These are phyloP conservation scores for Blastomyces silverae DNA, from an alignment of 2,329 filamentous ascomycete species.

Conservation along the genomic window DNA sequence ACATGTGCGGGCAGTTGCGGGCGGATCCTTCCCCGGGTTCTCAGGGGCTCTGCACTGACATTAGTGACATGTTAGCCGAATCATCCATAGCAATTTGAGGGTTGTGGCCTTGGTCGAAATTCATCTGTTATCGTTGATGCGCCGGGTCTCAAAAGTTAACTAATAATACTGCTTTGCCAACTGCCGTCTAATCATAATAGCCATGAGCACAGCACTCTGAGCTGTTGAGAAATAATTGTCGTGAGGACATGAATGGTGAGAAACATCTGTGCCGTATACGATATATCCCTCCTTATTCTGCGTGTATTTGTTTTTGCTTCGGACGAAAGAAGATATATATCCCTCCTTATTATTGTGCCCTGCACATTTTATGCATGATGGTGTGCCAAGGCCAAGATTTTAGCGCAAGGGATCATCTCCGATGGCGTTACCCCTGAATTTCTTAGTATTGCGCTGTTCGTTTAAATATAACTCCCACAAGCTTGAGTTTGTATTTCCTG, in stretches of 20 bases:
- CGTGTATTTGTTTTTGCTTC: too few relatives aligned
- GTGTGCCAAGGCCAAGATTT: slow-evolving; percentile 2
- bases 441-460: neutral
- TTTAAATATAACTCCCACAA: neutral
- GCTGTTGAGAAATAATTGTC: neutral
- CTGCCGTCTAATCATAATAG: too few relatives aligned
- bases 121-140: neutral
- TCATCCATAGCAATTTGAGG: neutral
- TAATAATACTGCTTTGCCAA: too few relatives aligned
- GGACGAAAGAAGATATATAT: too few relatives aligned
- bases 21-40: neutral
- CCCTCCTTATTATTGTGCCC: neutral
- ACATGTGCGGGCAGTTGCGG: neutral
- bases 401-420: slow-evolving; percentile 5
- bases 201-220: too few relatives aligned
- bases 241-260: neutral
- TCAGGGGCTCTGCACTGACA: neutral
- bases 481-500: neutral
- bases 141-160: neutral
- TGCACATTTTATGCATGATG: slow-evolving; percentile 8
- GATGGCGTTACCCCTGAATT: slow-evolving; percentile 8
- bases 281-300: neutral
- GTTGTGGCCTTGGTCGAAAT: neutral
- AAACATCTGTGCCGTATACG: neutral
- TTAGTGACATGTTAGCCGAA: neutral